Evolutionary conservation across 83 land plant species (phyloP), one percentile per base, ranked within the genome.

Genomic region (Larix sibirica): DNA sequence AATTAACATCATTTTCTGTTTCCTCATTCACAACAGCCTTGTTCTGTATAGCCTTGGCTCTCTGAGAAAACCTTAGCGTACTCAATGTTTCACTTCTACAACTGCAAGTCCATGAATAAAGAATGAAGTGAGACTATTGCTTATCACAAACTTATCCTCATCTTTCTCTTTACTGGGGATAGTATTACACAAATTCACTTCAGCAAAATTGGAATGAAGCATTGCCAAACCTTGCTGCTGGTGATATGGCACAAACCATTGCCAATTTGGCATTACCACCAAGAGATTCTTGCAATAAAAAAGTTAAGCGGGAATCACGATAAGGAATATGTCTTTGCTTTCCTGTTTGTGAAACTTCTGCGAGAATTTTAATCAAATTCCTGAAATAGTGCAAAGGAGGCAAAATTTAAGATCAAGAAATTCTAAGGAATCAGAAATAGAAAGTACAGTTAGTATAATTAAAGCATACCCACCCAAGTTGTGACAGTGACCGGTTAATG

Each of bases 231-330:
- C 98, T 85, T 75, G 85, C 81, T 31, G 99, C 90, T 77, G 99
- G 97, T 82, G 97, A 96, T 80, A 98, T 93, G 83, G 93, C 96
- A 33, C 97, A 97, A 58, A 97, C 92, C 17, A 97, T 96, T 82
- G 90, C 92, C 44, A 98, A 96, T 83, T 96, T 97, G 20, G 99
- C 94, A 83, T 97, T 97, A 7, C 99, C 99, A 83, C 99, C 99
- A 79, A 97, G 94, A 1, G 98, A 97, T 63, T 97, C 94, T 91
- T 95, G 98, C 44, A 97, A 95, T 83, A 97, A 95, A 90, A 95
- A 97, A n/a, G 99, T 97, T 59, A 97, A 95, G 87, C 88, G 92
- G 62, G 99, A 97, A 89, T 97, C 99, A 82, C 99, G 88, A 54
- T 97, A 97, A 14, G 99, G 99, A 74, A 97, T 83, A 81, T 97